phyloP scores from a whole-genome alignment of 169 alveolate genomes.

The Plasmodium fragile region DNA sequence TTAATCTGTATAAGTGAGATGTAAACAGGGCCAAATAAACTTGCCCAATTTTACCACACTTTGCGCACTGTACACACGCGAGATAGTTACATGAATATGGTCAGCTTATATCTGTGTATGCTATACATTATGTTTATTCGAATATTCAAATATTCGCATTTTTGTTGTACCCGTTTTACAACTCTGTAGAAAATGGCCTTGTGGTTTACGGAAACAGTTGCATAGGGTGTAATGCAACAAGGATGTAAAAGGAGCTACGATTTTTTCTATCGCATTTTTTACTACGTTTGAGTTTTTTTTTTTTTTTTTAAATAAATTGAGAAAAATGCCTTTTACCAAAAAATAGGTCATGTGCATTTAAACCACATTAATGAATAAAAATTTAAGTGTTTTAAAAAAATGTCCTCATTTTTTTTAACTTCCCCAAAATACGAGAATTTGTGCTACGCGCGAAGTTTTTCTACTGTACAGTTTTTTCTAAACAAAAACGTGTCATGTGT shows the following conservation, averaged over 20 bases:
- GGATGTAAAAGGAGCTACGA: not conserved
- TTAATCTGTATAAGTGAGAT: not conserved
- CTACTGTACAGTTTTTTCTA: not conserved
- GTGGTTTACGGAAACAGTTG: not conserved
- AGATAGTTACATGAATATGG: not conserved
- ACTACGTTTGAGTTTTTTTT: not conserved
- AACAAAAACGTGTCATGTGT: not conserved
- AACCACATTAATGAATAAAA: not conserved
- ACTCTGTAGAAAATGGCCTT: not conserved
- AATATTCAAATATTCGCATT: not conserved
- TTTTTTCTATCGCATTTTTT: not conserved
- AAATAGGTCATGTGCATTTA: not conserved
- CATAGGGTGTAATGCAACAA: not conserved
- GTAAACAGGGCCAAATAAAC: not conserved
- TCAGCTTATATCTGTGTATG: not conserved
- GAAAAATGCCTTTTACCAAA: not conserved
- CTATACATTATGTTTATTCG: not conserved
- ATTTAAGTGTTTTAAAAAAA: not conserved
- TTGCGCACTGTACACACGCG: not conserved
- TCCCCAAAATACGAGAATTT: not conserved
- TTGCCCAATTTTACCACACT: not conserved
- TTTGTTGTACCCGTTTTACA: not conserved
- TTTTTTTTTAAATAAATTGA: not conserved
- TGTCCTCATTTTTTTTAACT: not conserved
- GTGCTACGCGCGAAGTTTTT: not conserved